A percentile compares a stretch with the other conserved stretches of the same genome.
phyloP scores from a whole-genome alignment of 2,329 filamentous ascomycete genomes.

The Ceratocystis diversiconidia region DNA sequence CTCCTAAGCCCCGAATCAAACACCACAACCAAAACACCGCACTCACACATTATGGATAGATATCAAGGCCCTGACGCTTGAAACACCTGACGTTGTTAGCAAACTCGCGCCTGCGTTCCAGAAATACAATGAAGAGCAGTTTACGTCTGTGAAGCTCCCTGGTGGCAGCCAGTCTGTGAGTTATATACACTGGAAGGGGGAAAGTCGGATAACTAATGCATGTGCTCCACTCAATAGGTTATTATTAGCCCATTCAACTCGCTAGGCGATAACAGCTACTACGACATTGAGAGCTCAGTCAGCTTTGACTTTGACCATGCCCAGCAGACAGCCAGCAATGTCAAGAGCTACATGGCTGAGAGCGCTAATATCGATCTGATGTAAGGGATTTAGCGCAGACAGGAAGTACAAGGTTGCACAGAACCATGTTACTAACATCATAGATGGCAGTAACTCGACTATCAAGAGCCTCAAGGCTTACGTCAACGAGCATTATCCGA shows the following conservation, averaged over 20 bases:
- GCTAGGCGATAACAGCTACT: conserved; percentile 70
- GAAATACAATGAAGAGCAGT: conserved; percentile 94
- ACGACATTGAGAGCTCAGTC: conserved; percentile 72
- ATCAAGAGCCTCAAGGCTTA: conserved; percentile 64
- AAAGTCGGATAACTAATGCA: not conserved
- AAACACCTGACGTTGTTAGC: conserved; percentile 51
- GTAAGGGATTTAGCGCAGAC: conserved; percentile 35
- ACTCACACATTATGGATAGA: conserved; percentile 37
- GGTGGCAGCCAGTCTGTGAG: conserved; percentile 53
- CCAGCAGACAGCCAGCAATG: conserved; percentile 67
- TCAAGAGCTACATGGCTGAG: conserved; percentile 67
- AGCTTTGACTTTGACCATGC: conserved; percentile 81
- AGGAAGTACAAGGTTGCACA: too few relatives aligned
- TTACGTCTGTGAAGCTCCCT: conserved; percentile 76
- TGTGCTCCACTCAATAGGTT: conserved; percentile 35
- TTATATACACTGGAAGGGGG: not conserved
- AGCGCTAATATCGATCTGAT: conserved; percentile 64
- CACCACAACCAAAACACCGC: not conserved
- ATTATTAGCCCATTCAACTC: conserved; percentile 79
- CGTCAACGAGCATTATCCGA: conserved; percentile 77
- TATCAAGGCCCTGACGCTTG: conserved; percentile 71
- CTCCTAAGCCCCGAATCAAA: not conserved
- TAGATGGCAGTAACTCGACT: conserved; percentile 50
- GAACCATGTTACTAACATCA: too few relatives aligned
- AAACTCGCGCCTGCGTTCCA: conserved; percentile 72